A percentile compares a stretch with the other conserved stretches of the same genome.
Evolutionary conservation across 768 basidiomycete genomes (phyloP).

Genomic region (Macrolepiota albuminosa): DNA sequence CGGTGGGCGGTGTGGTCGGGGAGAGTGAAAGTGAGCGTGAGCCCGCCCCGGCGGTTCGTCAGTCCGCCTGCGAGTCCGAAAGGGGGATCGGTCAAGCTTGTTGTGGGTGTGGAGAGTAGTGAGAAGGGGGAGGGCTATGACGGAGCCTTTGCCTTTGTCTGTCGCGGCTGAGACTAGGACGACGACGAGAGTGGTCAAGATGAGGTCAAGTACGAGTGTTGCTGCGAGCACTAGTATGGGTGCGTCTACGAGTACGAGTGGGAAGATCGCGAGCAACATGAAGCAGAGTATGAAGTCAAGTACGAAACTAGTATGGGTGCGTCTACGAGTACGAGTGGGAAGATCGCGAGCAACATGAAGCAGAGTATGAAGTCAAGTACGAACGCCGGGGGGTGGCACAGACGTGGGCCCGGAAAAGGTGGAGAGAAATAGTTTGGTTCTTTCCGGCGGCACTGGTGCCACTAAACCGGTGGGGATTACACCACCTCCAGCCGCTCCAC

Average conservation of each 20-base stretch:
- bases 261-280: not conserved
- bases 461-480: slow-evolving; percentile 1
- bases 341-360: not conserved
- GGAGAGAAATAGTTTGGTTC: not conserved
- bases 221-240: not conserved
- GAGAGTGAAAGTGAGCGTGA: slow-evolving; percentile 11
- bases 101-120: not conserved
- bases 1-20: not conserved
- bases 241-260: not conserved
- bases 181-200: not conserved
- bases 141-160: not conserved
- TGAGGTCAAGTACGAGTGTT: not conserved
- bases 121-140: not conserved
- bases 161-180: not conserved
- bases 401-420: not conserved
- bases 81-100: slow-evolving; percentile 13
- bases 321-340: not conserved
- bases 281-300: not conserved
- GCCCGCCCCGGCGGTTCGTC: slow-evolving; percentile 31
- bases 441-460: not conserved
- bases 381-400: not conserved
- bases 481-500: no score
- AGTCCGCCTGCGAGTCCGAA: slow-evolving; percentile 32
- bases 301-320: not conserved
- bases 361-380: not conserved